Evolutionary conservation across 2,329 filamentous ascomycete genomes (phyloP).

Genomic region (Colletotrichum plurivorum): DNA sequence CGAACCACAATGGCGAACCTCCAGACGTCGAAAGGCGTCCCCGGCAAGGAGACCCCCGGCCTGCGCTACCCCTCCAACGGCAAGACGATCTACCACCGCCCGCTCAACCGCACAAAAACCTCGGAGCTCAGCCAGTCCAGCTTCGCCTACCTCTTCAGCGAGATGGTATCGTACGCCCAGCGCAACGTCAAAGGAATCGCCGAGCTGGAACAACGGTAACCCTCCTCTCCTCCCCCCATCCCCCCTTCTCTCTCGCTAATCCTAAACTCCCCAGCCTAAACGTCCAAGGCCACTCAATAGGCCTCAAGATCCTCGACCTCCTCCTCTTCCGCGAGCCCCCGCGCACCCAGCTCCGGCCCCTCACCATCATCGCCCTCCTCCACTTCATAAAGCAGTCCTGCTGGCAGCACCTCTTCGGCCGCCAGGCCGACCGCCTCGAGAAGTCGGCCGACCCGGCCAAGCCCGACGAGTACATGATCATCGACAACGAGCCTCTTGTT

Average conservation of each 20-base stretch:
- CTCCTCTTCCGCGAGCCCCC: constrained; percentile 86
- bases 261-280: constrained; percentile 75
- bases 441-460: constrained; percentile 86
- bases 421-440: constrained; percentile 93
- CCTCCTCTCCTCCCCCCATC: background rate
- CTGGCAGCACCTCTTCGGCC: constrained; percentile 92
- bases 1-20: constrained; percentile 63
- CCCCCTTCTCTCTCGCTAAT: constrained; percentile 10
- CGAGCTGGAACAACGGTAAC: constrained; percentile 90
- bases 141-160: constrained; percentile 95
- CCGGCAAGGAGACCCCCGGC: constrained; percentile 68
- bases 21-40: constrained; percentile 59
- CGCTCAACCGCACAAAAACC: constrained; percentile 90
- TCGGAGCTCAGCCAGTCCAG: constrained; percentile 92
- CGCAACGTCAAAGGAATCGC: constrained; percentile 91
- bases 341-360: constrained; percentile 81
- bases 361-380: constrained; percentile 89
- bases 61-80: constrained; percentile 92
- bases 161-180: constrained; percentile 98
- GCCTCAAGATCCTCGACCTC: constrained; percentile 94
- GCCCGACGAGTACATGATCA: constrained; percentile 98
- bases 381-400: constrained; percentile 95
- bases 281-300: constrained; percentile 91
- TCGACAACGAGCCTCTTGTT: constrained; percentile 96
- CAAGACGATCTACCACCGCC: constrained; percentile 98